Conservation (phyloP, 1,284 basidiomycete species). For the Heterobasidion parviporum region DNA sequence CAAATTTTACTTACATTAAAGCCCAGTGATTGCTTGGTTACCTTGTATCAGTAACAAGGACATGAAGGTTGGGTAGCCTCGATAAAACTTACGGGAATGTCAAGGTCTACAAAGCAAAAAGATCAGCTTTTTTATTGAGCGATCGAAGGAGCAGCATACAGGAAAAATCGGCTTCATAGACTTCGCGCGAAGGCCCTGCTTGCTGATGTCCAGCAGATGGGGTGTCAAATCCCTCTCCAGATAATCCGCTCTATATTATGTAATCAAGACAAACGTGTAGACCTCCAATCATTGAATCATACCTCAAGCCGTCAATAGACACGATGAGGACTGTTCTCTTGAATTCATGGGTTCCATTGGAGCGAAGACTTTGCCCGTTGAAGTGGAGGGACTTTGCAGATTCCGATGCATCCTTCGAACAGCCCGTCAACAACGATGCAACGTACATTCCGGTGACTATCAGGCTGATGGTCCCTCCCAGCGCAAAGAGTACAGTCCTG, state of each 20-base stretch:
- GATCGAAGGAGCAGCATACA: conserved; percentile 30
- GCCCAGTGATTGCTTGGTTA: conserved; percentile 74
- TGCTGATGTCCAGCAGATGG: conserved; percentile 68
- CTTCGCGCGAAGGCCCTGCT: conserved; percentile 77
- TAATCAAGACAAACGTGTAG: neutral
- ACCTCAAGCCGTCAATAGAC: conserved; percentile 82
- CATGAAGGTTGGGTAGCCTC: too few species aligned
- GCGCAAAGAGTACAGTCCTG: neutral
- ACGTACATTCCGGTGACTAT: neutral
- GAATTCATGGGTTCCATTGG: conserved; percentile 74
- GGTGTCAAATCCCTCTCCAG: conserved; percentile 77
- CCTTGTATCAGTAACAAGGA: too few species aligned
- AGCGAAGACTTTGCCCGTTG: conserved; percentile 33
- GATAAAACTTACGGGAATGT: conserved; percentile 72
- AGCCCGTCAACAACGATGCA: neutral
- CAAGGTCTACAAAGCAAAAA: conserved; percentile 45
- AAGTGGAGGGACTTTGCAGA: conserved; percentile 22
- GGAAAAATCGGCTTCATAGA: conserved; percentile 84
- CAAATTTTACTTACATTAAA: conserved; percentile 43
- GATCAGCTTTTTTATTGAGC: neutral
- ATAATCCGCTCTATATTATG: conserved; percentile 61
- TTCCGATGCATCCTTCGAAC: neutral
- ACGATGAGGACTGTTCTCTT: conserved; percentile 76
- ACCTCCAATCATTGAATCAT: conserved; percentile 15
- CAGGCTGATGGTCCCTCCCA: neutral